A percentile compares a stretch with the other conserved stretches of the same genome.
phyloP scores from a whole-genome alignment of 2,329 filamentous ascomycete species.

The Fusarium duplospermum region DNA sequence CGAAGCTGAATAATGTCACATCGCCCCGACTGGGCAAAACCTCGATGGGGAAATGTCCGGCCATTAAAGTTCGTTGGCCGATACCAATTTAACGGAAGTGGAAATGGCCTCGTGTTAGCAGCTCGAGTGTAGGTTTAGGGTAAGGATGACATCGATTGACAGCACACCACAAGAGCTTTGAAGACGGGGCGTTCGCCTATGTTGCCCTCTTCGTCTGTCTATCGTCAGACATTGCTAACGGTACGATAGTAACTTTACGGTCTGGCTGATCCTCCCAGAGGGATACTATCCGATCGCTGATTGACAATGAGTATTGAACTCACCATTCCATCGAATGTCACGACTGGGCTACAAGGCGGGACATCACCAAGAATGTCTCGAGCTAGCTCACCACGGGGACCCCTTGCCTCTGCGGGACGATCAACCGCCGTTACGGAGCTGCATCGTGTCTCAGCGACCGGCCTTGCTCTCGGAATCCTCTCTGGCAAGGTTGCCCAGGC shows the following conservation, averaged over 20 bases:
- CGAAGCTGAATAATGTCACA: constrained; percentile 17
- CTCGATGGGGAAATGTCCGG: not conserved
- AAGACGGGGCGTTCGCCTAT: constrained; percentile 1
- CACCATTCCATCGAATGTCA: not conserved
- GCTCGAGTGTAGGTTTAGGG: not conserved
- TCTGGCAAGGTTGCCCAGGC: not conserved
- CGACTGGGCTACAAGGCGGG: not conserved
- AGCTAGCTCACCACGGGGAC: not conserved
- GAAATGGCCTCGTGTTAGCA: not conserved
- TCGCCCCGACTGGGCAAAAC: not conserved
- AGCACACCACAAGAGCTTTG: not conserved
- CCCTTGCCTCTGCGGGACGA: not conserved
- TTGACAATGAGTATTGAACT: not conserved
- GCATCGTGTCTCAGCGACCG: not conserved
- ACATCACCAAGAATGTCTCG: not conserved
- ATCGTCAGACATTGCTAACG: not conserved
- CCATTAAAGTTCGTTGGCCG: not conserved
- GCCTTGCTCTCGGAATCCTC: not conserved
- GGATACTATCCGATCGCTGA: not conserved
- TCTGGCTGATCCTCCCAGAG: not conserved
- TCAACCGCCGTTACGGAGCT: not conserved
- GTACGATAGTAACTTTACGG: not conserved
- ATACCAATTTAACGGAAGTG: constrained; percentile 1
- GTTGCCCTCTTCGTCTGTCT: not conserved
- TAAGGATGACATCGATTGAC: constrained; percentile 1